Evolutionary conservation across 2,329 filamentous ascomycete species (phyloP).

Genomic region (Fusarium robinianum): DNA sequence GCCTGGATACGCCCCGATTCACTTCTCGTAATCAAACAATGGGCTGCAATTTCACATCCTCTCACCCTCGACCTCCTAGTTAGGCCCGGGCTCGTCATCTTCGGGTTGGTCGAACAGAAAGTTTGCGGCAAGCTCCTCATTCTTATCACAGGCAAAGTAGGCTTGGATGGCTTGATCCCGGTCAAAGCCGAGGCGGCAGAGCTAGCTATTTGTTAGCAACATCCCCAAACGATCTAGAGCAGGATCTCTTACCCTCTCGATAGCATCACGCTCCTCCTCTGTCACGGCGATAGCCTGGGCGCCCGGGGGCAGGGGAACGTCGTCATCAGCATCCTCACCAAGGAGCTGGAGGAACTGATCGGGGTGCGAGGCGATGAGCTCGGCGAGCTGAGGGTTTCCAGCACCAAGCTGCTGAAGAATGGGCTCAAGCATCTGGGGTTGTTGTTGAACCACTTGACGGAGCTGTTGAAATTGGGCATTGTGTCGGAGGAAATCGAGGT

Average conservation of each 20-base stretch:
- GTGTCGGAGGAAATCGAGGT: constrained; percentile 90
- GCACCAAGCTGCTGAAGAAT: constrained; percentile 95
- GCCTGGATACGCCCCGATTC: constrained; percentile 30
- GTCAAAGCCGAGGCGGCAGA: constrained; percentile 91
- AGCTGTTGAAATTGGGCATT: constrained; percentile 98
- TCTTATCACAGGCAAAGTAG: constrained; percentile 99
- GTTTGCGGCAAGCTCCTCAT: constrained; percentile 97
- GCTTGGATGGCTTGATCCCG: constrained; percentile 94
- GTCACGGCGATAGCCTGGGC: constrained; percentile 90
- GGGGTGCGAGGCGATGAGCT: constrained; percentile 88
- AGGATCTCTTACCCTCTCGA: constrained; percentile 74
- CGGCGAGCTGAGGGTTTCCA: constrained; percentile 91
- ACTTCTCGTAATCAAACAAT: constrained; percentile 36
- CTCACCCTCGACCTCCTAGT: constrained; percentile 29
- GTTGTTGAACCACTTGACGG: constrained; percentile 94
- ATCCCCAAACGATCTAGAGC: constrained; percentile 38
- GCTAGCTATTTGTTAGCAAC: constrained; percentile 51
- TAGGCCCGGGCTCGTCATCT: constrained; percentile 66
- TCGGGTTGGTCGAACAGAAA: constrained; percentile 98
- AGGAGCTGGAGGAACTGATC: constrained; percentile 91
- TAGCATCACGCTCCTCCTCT: constrained; percentile 94
- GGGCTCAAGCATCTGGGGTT: constrained; percentile 97
- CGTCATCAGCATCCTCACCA: constrained; percentile 84
- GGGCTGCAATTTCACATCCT: constrained; percentile 34
- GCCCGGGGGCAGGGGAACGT: constrained; percentile 82